These are phyloP conservation scores for Azolla pinnata DNA, from an alignment of 75 land plant genomes.

Conservation along the genomic window DNA sequence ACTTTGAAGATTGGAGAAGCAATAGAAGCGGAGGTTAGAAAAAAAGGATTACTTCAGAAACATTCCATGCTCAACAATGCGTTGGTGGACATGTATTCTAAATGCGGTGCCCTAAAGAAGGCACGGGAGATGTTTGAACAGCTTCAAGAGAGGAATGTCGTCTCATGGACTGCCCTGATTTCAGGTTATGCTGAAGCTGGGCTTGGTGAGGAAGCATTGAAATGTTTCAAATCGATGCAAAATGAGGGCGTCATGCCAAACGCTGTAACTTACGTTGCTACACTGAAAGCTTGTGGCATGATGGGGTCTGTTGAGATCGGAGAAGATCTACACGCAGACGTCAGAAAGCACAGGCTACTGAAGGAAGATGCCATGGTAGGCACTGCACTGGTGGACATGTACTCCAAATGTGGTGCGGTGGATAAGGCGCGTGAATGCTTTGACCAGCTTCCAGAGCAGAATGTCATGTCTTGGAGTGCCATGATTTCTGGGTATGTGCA, in stretches of 20 bases:
- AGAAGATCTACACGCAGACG: slow-evolving; percentile 23
- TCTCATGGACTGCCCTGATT: slow-evolving; percentile 45
- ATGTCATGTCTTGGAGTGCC: slow-evolving; percentile 34
- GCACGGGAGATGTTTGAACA: slow-evolving; percentile 17
- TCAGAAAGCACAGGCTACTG: slow-evolving; percentile 15
- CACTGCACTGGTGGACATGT: slow-evolving; percentile 39
- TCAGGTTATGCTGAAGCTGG: slow-evolving; percentile 31
- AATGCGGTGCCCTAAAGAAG: slow-evolving; percentile 14
- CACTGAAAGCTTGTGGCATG: slow-evolving; percentile 39
- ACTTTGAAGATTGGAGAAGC: slow-evolving; percentile 39
- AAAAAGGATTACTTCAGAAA: slow-evolving; percentile 23
- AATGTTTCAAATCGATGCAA: slow-evolving; percentile 26
- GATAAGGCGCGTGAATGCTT: slow-evolving; percentile 14
- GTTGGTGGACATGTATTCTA: slow-evolving; percentile 52
- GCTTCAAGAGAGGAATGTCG: slow-evolving; percentile 20
- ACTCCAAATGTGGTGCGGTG: slow-evolving; percentile 40
- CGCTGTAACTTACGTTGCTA: slow-evolving; percentile 23
- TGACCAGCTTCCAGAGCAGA: background rate
- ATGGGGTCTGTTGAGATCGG: slow-evolving; percentile 15
- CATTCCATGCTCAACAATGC: slow-evolving; percentile 38
- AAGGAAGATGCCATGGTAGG: slow-evolving; percentile 16
- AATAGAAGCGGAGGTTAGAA: slow-evolving; percentile 37
- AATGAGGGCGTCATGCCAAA: slow-evolving; percentile 28
- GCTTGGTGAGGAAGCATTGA: slow-evolving; percentile 14
- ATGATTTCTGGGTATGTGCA: slow-evolving; percentile 35